Percentiles rank a stretch among this genome's conserved stretches.
These are phyloP conservation scores for Eucalyptus victrix DNA, from an alignment of 345 rosid species.

Conservation along the genomic window DNA sequence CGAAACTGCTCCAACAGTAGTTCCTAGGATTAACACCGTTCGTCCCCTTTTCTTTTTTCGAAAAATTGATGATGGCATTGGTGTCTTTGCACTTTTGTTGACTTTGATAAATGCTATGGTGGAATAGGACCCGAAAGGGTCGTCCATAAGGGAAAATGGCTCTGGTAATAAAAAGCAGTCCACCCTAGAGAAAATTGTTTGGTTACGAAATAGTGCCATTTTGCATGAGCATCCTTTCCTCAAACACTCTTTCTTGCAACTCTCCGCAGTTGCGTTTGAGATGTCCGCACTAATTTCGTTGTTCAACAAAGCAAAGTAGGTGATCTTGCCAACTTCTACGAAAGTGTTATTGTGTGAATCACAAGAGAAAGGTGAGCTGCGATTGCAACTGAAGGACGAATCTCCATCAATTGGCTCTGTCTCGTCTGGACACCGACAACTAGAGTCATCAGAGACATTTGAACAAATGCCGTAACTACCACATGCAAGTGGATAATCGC, in stretches of 20 bases:
- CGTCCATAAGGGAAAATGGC: neutral
- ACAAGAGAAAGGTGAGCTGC: neutral
- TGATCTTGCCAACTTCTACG: neutral
- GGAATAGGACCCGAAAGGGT: neutral
- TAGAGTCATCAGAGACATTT: neutral
- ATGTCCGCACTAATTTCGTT: neutral
- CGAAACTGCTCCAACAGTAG: neutral
- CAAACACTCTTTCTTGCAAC: neutral
- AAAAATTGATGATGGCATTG: neutral
- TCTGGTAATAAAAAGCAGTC: neutral
- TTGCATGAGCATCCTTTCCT: neutral
- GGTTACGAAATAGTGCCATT: neutral
- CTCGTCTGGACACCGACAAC: neutral
- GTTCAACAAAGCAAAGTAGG: neutral
- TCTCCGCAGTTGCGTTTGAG: neutral
- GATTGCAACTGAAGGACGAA: neutral
- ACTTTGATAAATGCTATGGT: neutral
- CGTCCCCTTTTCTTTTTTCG: neutral
- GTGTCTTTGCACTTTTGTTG: neutral
- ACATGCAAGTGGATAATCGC: neutral
- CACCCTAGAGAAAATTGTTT: neutral
- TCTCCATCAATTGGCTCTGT: neutral
- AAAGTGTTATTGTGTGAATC: neutral
- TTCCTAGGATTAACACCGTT: neutral
- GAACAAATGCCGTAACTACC: neutral